Evolutionary conservation across 768 basidiomycete genomes (phyloP).

Genomic region (Boletales sp.): DNA sequence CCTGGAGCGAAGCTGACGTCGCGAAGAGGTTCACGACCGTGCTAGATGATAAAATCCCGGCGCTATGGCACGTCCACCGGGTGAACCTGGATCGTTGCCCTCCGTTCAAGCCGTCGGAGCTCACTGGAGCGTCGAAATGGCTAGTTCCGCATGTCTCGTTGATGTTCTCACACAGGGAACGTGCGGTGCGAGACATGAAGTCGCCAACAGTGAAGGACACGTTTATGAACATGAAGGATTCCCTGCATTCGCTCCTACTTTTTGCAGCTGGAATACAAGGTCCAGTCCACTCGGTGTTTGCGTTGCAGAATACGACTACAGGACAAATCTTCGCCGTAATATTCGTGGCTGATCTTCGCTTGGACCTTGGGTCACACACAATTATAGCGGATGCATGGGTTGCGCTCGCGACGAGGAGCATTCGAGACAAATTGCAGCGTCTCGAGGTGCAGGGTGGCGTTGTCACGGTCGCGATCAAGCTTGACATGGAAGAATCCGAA

Average conservation of each 20-base stretch:
- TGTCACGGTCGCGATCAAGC: constrained; percentile 7
- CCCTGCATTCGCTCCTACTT: constrained; percentile 27
- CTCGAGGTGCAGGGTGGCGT: constrained; percentile 10
- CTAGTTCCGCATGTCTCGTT: constrained; percentile 28
- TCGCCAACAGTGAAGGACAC: constrained; percentile 13
- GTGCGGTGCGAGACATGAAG: constrained; percentile 1
- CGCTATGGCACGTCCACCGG: constrained; percentile 38
- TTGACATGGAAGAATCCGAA: constrained; percentile 15
- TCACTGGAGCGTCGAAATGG: constrained; percentile 24
- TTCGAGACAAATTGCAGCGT: constrained; percentile 1
- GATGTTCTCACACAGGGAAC: constrained; percentile 34
- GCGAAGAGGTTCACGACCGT: constrained; percentile 29
- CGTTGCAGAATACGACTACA: constrained; percentile 13
- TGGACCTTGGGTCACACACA: constrained; percentile 49
- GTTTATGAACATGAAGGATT: constrained; percentile 32
- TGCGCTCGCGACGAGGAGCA: constrained; percentile 31
- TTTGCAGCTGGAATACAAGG: constrained; percentile 22
- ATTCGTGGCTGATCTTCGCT: constrained; percentile 43
- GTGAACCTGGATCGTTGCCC: constrained; percentile 37
- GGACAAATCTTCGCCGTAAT: constrained; percentile 36
- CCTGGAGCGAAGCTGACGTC: constrained; percentile 14
- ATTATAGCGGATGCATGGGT: constrained; percentile 50
- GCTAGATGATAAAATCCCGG: constrained; percentile 8
- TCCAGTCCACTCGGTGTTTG: constrained; percentile 16
- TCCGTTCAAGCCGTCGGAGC: constrained; percentile 20